Conservation (phyloP, 116 monocot genomes). For the Posidonia oceanica region DNA sequence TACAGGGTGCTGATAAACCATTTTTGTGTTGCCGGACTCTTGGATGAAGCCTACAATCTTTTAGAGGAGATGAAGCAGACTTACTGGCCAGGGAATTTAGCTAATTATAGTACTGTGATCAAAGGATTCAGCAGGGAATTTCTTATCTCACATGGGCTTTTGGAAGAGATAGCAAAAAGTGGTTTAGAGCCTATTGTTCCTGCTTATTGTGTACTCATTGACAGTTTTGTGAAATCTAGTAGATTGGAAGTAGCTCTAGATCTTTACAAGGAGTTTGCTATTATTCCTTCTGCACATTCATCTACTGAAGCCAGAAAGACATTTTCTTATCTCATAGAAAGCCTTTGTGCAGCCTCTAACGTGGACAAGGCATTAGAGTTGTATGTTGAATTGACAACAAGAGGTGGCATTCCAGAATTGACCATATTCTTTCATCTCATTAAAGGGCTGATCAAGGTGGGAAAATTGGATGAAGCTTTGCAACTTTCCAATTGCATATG, state of each 20-base stretch:
- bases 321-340: constrained; percentile 60
- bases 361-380: constrained; percentile 68
- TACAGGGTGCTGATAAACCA: constrained; percentile 82
- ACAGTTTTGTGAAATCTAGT: constrained; percentile 55
- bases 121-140: constrained; percentile 82
- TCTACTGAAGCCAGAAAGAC: constrained; percentile 12
- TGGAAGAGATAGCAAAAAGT: constrained; percentile 55
- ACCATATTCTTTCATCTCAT: constrained; percentile 43
- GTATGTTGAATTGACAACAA: constrained; percentile 49
- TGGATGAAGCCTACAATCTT: constrained; percentile 66
- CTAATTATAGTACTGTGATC: constrained; percentile 43
- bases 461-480: constrained; percentile 79
- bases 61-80: constrained; percentile 93
- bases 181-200: constrained; percentile 44
- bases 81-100: constrained; percentile 58
- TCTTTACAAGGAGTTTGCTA: constrained; percentile 57
- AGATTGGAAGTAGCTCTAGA: constrained; percentile 64
- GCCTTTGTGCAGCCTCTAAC: constrained; percentile 54
- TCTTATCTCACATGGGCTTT: constrained; percentile 54
- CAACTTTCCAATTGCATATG: constrained; percentile 52
- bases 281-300: constrained; percentile 11
- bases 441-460: constrained; percentile 55
- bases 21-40: constrained; percentile 68
- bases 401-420: constrained; percentile 60
- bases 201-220: constrained; percentile 66